Evolutionary conservation across 148 eudicot species (phyloP).

Genomic region (Arctostaphylos glauca): DNA sequence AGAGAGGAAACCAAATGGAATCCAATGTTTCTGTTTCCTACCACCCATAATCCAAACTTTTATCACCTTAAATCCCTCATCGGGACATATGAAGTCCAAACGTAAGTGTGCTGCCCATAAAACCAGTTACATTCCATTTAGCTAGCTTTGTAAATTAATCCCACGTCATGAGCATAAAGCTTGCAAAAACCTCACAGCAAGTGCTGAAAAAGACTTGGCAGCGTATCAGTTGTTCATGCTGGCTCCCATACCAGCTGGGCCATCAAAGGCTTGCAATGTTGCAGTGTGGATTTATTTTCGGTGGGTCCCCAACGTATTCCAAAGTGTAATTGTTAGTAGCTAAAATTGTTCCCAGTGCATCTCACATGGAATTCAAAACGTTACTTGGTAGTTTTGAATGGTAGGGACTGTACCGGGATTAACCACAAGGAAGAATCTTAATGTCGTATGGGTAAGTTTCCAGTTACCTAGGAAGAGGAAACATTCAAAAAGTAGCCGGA

Average conservation of each 20-base stretch:
- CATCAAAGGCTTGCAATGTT: background rate
- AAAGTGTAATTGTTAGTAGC: background rate
- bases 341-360: background rate
- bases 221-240: background rate
- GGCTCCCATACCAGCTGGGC: background rate
- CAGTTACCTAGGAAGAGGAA: background rate
- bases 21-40: background rate
- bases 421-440: background rate
- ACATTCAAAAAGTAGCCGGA: background rate
- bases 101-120: background rate
- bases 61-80: background rate
- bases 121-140: background rate
- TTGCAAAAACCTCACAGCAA: background rate
- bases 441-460: background rate
- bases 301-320: background rate
- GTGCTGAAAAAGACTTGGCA: background rate
- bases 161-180: background rate
- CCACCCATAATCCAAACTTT: background rate
- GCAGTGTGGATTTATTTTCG: background rate
- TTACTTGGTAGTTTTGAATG: background rate
- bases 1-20: background rate
- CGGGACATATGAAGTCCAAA: background rate
- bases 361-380: background rate
- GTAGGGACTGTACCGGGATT: background rate
- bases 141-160: background rate